Evolutionary conservation across 2,329 filamentous ascomycete species (phyloP), one percentile per base, ranked within the genome.

Genomic region (Phyllosticta citriasiana): DNA sequence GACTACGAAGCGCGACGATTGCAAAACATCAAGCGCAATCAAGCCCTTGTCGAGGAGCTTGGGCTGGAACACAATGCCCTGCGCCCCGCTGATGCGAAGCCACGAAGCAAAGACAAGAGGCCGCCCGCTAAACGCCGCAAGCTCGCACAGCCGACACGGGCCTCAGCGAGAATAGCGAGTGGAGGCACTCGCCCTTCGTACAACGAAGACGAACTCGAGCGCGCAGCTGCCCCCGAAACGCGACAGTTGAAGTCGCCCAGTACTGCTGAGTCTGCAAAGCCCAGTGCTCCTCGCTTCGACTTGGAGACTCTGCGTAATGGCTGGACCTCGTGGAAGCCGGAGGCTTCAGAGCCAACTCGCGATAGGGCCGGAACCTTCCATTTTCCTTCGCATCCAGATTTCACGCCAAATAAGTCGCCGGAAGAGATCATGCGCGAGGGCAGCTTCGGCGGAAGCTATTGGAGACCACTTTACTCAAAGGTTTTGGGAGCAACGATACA

Each of bases 321-420:
- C 50, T 81, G 79, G 79, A 74, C 73, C 14, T 68, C 70, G 1
- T 82, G 79, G 80, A 70, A 68, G 4, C 66, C 76, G 1, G 63
- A 65, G 0, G 79, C 74, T 3, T 57, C 70, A 0, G 63, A 70
- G 3, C 80, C 80, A 0, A 75, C 72, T 0, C 72, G 79, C 30
- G 74, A 78, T 60, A 67, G 69, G 0, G 64, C 70, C n/a, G 76
- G 74, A 6, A 73, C 68, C 0, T 79, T 81, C 63, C 77, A 78
- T 63, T 82, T 83, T 67, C 62, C 61, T 9, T 72, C 72, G 6
- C 74, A 77, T 61, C 76, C 76, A 0, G 65, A 64, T 26, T 83
- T 83, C 67, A 73, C 68, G 1, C 80, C 80, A 2, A 83, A 83
- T 66, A 82, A 82, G 64, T 79, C 78, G 1, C 80, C 80, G 4